Conservation (phyloP, 163 green algal genomes). For the Coccomyxa subellipsoidea region DNA sequence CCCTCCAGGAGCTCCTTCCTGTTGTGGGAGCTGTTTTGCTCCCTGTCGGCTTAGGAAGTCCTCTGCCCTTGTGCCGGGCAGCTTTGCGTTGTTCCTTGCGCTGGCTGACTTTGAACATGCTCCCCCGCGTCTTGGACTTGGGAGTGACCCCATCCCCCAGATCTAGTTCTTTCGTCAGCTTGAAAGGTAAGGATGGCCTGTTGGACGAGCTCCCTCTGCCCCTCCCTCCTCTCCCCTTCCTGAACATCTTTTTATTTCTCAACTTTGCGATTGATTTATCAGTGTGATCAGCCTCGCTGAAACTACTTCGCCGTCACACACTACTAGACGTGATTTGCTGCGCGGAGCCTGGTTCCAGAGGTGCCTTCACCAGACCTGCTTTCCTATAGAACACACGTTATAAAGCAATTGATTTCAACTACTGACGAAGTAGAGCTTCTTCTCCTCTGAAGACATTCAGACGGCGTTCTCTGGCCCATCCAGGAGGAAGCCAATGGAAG, state of each 20-base stretch:
- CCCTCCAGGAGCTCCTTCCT: neutral
- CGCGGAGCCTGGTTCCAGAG: too few species aligned
- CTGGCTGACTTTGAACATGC: slow-evolving; percentile 12
- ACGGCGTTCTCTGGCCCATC: too few species aligned
- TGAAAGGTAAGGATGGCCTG: neutral
- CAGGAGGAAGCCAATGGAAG: too few species aligned
- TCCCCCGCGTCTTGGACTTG: neutral
- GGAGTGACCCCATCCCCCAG: neutral
- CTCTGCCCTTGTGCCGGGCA: neutral
- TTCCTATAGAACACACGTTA: too few species aligned
- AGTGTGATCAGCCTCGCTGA: too few species aligned
- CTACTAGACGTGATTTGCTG: too few species aligned
- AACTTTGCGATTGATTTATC: too few species aligned
- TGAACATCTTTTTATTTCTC: neutral
- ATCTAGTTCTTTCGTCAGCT: neutral
- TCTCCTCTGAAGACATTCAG: too few species aligned
- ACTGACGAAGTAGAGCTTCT: too few species aligned
- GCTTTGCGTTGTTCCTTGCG: slow-evolving; percentile 3
- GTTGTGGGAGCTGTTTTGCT: neutral
- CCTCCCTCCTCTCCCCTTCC: neutral
- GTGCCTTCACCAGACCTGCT: too few species aligned
- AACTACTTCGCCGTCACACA: too few species aligned
- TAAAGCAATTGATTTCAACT: too few species aligned
- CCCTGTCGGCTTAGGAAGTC: neutral
- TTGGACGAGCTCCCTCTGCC: neutral